Evolutionary conservation across 2,329 filamentous ascomycete genomes (phyloP).

Genomic region (Colletotrichum echinochloae): DNA sequence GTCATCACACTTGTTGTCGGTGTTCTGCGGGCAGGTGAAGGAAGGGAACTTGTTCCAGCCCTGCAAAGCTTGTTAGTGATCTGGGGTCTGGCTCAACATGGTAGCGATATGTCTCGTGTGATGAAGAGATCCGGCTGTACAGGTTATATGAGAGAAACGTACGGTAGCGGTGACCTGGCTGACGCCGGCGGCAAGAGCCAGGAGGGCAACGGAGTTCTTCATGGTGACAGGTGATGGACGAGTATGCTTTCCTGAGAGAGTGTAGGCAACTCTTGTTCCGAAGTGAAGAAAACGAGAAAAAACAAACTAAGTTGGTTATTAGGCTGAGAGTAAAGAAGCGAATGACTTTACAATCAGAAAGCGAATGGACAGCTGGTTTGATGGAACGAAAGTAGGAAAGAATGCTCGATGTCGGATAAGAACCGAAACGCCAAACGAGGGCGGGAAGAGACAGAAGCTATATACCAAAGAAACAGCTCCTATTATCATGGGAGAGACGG

Average conservation of each 20-base stretch:
- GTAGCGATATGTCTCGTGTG: neutral
- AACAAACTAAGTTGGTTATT: slow-evolving; percentile 40
- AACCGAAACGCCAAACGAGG: slow-evolving; percentile 35
- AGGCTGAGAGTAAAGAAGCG: slow-evolving; percentile 60
- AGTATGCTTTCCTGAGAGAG: slow-evolving; percentile 30
- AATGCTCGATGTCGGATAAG: slow-evolving; percentile 42
- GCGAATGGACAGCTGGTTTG: slow-evolving; percentile 48
- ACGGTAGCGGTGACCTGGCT: slow-evolving; percentile 63
- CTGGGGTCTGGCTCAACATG: neutral
- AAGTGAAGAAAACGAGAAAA: slow-evolving; percentile 31
- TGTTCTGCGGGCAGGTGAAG: slow-evolving; percentile 78
- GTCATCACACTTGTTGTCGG: slow-evolving; percentile 81
- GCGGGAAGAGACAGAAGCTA: slow-evolving; percentile 38
- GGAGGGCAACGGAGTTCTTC: slow-evolving; percentile 63
- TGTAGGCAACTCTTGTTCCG: slow-evolving; percentile 25
- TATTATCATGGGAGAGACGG: slow-evolving; percentile 25
- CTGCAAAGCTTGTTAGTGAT: slow-evolving; percentile 37
- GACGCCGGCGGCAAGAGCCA: slow-evolving; percentile 64
- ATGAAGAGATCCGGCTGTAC: neutral
- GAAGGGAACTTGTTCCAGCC: slow-evolving; percentile 46
- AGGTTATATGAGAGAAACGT: slow-evolving; percentile 45
- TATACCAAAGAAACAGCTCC: slow-evolving; percentile 38
- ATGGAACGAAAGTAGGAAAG: slow-evolving; percentile 46
- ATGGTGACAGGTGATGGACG: slow-evolving; percentile 52
- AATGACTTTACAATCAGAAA: slow-evolving; percentile 65